Conservation (phyloP, 208 protist genomes). For the Trypanosoma vivax region DNA sequence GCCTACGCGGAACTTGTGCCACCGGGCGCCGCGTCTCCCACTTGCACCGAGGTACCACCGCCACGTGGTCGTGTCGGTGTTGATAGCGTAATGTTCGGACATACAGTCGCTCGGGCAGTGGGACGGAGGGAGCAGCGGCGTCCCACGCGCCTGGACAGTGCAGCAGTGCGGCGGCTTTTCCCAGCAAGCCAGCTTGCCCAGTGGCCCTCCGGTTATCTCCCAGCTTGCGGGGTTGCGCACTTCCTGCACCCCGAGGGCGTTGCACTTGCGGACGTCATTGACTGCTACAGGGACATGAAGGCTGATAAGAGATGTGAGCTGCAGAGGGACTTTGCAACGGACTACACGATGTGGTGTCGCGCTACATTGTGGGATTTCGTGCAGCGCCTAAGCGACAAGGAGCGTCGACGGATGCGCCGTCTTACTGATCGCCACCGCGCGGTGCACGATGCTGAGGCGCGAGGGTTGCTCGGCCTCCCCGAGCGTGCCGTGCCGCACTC, state of each 20-base stretch:
- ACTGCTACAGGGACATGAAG: constrained; percentile 39
- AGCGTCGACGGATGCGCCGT: neutral
- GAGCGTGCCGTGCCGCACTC: neutral
- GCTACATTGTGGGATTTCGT: constrained; percentile 42
- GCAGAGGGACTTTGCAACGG: constrained; percentile 71
- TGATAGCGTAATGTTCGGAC: constrained; percentile 5
- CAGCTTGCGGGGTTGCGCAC: constrained; percentile 65
- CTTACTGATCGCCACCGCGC: neutral
- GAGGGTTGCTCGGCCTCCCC: constrained; percentile 9
- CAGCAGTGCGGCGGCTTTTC: constrained; percentile 34
- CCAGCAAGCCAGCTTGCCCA: constrained; percentile 30
- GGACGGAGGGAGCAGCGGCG: constrained; percentile 16
- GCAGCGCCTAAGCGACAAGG: constrained; percentile 9
- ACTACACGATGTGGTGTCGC: constrained; percentile 69
- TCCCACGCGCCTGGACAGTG: constrained; percentile 35
- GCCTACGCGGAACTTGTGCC: no score
- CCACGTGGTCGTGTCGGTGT: no score
- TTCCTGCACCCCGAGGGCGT: constrained; percentile 57
- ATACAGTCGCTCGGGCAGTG: neutral
- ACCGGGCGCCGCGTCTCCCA: no score
- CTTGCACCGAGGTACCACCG: no score
- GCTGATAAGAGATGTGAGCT: constrained; percentile 29
- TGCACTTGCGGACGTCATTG: constrained; percentile 47
- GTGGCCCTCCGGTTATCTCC: constrained; percentile 64
- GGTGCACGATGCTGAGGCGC: constrained; percentile 10